phyloP scores from a whole-genome alignment of 2,329 filamentous ascomycete genomes.

The Neobulgaria alba region DNA sequence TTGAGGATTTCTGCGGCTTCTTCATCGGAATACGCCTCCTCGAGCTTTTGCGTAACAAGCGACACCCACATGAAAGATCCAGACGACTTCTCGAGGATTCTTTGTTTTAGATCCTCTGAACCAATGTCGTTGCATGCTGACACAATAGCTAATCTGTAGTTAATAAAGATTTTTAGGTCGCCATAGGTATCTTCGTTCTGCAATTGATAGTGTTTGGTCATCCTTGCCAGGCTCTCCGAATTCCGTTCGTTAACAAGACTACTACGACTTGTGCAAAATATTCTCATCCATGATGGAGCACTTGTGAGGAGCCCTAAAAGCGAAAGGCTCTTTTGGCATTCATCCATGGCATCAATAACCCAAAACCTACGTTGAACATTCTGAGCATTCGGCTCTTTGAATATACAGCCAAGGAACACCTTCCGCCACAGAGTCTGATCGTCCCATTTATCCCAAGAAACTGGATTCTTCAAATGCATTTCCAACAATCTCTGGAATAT shows the following conservation, averaged over 20 bases:
- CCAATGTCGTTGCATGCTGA: slow-evolving; percentile 5
- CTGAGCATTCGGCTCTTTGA: slow-evolving; percentile 22
- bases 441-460: slow-evolving; percentile 22
- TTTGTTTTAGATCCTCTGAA: slow-evolving; percentile 9
- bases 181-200: slow-evolving; percentile 19
- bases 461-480: slow-evolving; percentile 18
- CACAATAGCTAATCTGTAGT: slow-evolving; percentile 14
- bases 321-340: slow-evolving; percentile 23
- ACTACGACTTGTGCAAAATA: slow-evolving; percentile 2
- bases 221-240: neutral
- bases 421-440: slow-evolving; percentile 28
- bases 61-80: slow-evolving; percentile 29
- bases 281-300: neutral
- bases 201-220: neutral
- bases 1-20: slow-evolving; percentile 24
- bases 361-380: no score
- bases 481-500: slow-evolving; percentile 21
- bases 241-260: neutral
- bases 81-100: slow-evolving; percentile 23
- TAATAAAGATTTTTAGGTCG: slow-evolving; percentile 24
- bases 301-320: slow-evolving; percentile 22
- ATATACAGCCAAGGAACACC: slow-evolving; percentile 27
- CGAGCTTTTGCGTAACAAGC: slow-evolving; percentile 27
- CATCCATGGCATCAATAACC: slow-evolving; percentile 32
- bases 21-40: slow-evolving; percentile 20